These are phyloP conservation scores for Colletotrichum costaricense DNA, from an alignment of 2,329 filamentous ascomycete genomes.

Conservation along the genomic window DNA sequence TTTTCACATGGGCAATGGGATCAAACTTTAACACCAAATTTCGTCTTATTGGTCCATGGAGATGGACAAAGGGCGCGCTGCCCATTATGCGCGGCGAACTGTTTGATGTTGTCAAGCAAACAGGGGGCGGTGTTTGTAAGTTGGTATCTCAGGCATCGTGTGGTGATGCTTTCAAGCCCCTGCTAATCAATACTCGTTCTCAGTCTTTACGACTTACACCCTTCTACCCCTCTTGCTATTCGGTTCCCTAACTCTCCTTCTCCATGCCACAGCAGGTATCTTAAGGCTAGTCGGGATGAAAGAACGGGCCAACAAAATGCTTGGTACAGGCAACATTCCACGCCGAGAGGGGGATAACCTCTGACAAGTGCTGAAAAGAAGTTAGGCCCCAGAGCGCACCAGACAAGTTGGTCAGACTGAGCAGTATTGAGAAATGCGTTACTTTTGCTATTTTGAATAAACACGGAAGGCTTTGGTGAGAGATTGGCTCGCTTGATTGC, in stretches of 20 bases:
- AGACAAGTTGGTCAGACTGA: too few species aligned
- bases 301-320: constrained; percentile 1
- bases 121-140: constrained; percentile 51
- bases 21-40: constrained; percentile 63
- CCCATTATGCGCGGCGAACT: constrained; percentile 55
- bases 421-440: too few species aligned
- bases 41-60: constrained; percentile 57
- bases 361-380: neutral
- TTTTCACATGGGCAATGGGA: constrained; percentile 59
- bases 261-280: constrained; percentile 39
- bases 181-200: constrained; percentile 37
- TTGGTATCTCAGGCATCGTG: constrained; percentile 10
- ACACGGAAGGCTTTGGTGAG: neutral
- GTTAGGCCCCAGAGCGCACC: neutral
- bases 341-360: constrained; percentile 22
- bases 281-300: constrained; percentile 22
- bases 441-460: too few species aligned
- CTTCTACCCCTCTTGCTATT: constrained; percentile 50
- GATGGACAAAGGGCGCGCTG: constrained; percentile 47
- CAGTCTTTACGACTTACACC: constrained; percentile 50
- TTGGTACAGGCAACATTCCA: constrained; percentile 23
- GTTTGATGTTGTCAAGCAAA: constrained; percentile 50
- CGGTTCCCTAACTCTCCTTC: constrained; percentile 48
- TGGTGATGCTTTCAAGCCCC: neutral
- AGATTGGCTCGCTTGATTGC: neutral